phyloP scores from a whole-genome alignment of 2,329 filamentous ascomycete genomes.

The Fusarium napiforme region DNA sequence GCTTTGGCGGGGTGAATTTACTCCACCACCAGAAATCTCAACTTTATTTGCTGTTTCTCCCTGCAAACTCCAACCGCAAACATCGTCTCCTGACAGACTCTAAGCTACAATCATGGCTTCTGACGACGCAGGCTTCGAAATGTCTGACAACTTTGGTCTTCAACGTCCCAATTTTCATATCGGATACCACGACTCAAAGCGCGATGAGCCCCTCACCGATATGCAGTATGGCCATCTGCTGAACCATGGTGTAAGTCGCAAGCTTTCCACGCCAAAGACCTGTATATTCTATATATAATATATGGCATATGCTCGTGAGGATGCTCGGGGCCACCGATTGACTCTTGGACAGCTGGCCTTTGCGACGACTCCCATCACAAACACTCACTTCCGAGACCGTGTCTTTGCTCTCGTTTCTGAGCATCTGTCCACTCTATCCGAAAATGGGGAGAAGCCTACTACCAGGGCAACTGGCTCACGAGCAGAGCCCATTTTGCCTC shows the following conservation, averaged over 20 bases:
- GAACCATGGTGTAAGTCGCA: conserved; percentile 71
- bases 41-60: conserved; percentile 14
- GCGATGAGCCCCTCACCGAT: conserved; percentile 69
- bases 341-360: conserved; percentile 73
- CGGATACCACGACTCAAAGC: conserved; percentile 77
- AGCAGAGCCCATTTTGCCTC: conserved; percentile 68
- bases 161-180: conserved; percentile 69
- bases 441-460: conserved; percentile 51
- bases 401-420: conserved; percentile 70
- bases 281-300: not conserved
- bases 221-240: conserved; percentile 74
- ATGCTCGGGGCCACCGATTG: conserved; percentile 21
- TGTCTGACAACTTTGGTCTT: conserved; percentile 43
- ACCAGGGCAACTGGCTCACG: conserved; percentile 58
- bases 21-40: conserved; percentile 46
- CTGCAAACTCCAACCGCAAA: conserved; percentile 7
- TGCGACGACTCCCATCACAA: conserved; percentile 82
- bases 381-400: conserved; percentile 74
- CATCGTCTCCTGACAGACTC: not conserved
- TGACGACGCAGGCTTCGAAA: conserved; percentile 33
- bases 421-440: conserved; percentile 62
- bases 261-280: conserved; percentile 5
- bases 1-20: conserved; percentile 44
- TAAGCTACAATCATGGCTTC: conserved; percentile 39
- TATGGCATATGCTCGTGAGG: not conserved